Evolutionary conservation across 257 asterid genomes (phyloP), one percentile per base, ranked within the genome.

Genomic region (Solanum chiquidenum): DNA sequence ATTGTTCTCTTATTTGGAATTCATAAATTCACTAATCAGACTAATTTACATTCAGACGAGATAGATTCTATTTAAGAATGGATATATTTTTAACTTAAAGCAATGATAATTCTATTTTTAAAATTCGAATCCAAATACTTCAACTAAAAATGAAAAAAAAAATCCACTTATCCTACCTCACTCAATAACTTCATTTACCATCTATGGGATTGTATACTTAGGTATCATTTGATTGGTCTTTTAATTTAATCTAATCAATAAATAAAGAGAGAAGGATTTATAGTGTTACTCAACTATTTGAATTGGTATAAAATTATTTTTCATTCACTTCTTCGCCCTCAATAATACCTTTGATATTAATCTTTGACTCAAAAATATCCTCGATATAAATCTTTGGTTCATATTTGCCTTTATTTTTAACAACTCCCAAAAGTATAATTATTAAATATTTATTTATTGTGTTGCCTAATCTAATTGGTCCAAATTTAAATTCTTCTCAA

Each of bases 321-420:
- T 6, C 4, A 52, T 52, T 1, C 23, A 52, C 8, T 0, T 52
- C 7, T 16, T 0, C 3, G 1, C 1, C 21, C 3, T 16, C 8
- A 52, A 52, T n/a, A n/a, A 16, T 49, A 49, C 9, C 23, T 2
- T 16, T 52, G 3, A 13, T 11, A 46, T 46, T 52, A 52, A 52
- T 2, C 9, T 52, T 52, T 52, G 4, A 16, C 1, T 6, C 3
- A 16, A 52, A 52, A 16, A 52, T 16, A 52, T 52, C 60, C 3
- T 16, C 0, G 60, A 52, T 16, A 52, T 52, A 52, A 52, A 52
- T 52, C 21, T 2, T 52, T 0, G 23, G 3, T 44, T 44, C 18
- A 44, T 49, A 46, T 46, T 13, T 46, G 4, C 20, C 20, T 1
- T 49, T 2, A 52, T 16, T 14, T 52, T 16, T 52, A 16, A 0